Conservation (phyloP, 1,284 basidiomycete species). For the Naganishia sp. region DNA sequence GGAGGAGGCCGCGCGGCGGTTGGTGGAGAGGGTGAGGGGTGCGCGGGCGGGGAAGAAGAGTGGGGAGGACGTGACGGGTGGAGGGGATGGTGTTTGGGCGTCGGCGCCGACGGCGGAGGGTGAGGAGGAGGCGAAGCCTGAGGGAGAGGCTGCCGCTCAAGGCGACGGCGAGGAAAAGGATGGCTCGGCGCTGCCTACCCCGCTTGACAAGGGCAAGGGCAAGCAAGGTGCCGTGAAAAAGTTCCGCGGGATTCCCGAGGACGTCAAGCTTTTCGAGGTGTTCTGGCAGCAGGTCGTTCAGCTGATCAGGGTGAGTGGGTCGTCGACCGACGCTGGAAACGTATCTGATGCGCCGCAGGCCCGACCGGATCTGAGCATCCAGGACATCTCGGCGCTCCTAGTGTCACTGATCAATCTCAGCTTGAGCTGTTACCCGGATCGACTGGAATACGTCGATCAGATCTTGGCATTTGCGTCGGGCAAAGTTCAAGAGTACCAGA, state of each 20-base stretch:
- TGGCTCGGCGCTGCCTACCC: neutral
- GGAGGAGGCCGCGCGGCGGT: conserved; percentile 78
- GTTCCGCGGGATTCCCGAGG: conserved; percentile 88
- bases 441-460: conserved; percentile 92
- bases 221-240: conserved; percentile 43
- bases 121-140: neutral
- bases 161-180: conserved; percentile 44
- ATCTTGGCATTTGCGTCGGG: conserved; percentile 80
- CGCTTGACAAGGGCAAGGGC: conserved; percentile 34
- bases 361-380: conserved; percentile 88
- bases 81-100: neutral
- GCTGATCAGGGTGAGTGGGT: conserved; percentile 74
- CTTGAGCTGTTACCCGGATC: conserved; percentile 90
- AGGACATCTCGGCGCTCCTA: conserved; percentile 89
- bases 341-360: conserved; percentile 60
- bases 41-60: conserved; percentile 51
- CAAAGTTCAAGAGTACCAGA: conserved; percentile 79
- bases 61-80: neutral
- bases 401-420: conserved; percentile 91
- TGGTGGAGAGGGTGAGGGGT: conserved; percentile 77
- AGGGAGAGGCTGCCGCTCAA: conserved; percentile 42
- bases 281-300: conserved; percentile 99
- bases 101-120: neutral
- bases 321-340: neutral
- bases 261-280: conserved; percentile 90